These are phyloP conservation scores for Mytilinidion resinicola DNA, from an alignment of 495 filamentous ascomycete genomes.

Conservation along the genomic window DNA sequence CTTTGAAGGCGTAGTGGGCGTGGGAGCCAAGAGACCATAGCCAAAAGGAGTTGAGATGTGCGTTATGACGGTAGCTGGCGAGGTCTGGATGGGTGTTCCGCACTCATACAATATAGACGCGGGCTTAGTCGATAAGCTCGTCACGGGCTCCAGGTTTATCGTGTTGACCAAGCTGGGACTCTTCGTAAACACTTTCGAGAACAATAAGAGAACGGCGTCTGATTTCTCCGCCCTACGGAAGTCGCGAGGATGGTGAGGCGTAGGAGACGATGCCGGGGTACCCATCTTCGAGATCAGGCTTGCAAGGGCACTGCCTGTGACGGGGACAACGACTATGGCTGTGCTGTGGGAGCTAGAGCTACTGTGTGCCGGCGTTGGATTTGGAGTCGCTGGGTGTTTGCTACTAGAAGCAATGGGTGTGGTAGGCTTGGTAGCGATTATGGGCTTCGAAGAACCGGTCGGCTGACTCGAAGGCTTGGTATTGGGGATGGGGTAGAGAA, in stretches of 20 bases:
- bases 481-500: not conserved
- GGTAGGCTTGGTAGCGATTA: not conserved
- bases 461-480: too few relatives aligned
- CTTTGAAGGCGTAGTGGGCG: too few relatives aligned
- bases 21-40: too few relatives aligned
- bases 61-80: too few relatives aligned
- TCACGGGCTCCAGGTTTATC: not conserved
- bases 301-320: not conserved
- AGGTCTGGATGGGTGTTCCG: too few relatives aligned
- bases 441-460: not conserved
- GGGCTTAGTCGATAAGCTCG: not conserved
- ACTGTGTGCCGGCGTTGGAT: not conserved
- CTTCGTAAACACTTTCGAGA: too few relatives aligned
- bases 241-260: not conserved
- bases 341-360: not conserved
- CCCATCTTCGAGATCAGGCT: not conserved
- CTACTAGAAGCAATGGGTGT: not conserved
- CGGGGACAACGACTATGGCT: not conserved
- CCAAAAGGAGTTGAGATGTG: too few relatives aligned
- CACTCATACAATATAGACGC: too few relatives aligned
- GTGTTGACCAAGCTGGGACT: not conserved
- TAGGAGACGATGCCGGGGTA: not conserved
- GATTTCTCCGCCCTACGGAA: too few relatives aligned
- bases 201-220: too few relatives aligned
- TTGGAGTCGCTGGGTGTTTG: not conserved